phyloP scores from a whole-genome alignment of 352 stramenopile genomes.

The Globisporangium paroecandrum region DNA sequence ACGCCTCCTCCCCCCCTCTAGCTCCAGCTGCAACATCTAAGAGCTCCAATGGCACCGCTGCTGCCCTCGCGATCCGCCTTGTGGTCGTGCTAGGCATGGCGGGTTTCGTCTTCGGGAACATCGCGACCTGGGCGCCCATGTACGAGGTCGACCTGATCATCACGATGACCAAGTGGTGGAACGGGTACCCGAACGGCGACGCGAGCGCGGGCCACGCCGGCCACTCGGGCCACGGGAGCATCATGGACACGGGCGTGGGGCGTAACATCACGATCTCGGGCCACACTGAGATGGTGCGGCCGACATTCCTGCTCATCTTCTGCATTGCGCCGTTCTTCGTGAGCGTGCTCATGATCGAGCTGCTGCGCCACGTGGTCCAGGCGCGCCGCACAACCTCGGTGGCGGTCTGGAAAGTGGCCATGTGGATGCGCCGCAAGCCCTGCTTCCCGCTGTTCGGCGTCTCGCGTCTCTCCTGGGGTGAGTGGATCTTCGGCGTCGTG shows the following conservation, averaged over 20 bases:
- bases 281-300: constrained; percentile 64
- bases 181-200: constrained; percentile 41
- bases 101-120: constrained; percentile 61
- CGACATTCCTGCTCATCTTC: constrained; percentile 68
- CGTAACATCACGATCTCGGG: constrained; percentile 52
- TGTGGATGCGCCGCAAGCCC: constrained; percentile 51
- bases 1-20: background rate
- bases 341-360: constrained; percentile 50
- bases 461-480: constrained; percentile 43
- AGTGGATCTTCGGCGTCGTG: constrained; percentile 55
- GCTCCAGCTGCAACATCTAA: background rate
- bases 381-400: constrained; percentile 33
- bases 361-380: constrained; percentile 40
- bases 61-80: constrained; percentile 31
- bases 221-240: constrained; percentile 33
- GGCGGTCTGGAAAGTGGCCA: constrained; percentile 35
- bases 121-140: constrained; percentile 48
- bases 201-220: constrained; percentile 7
- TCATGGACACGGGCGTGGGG: constrained; percentile 45
- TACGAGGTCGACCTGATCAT: constrained; percentile 50
- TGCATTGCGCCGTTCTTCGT: constrained; percentile 59
- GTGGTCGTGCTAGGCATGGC: constrained; percentile 32
- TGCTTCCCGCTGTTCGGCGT: constrained; percentile 36
- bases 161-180: constrained; percentile 58
- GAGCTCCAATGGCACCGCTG: background rate